Evolutionary conservation across 768 basidiomycete genomes (phyloP), one percentile per base, ranked within the genome.

Genomic region (Agrocybe pediades): DNA sequence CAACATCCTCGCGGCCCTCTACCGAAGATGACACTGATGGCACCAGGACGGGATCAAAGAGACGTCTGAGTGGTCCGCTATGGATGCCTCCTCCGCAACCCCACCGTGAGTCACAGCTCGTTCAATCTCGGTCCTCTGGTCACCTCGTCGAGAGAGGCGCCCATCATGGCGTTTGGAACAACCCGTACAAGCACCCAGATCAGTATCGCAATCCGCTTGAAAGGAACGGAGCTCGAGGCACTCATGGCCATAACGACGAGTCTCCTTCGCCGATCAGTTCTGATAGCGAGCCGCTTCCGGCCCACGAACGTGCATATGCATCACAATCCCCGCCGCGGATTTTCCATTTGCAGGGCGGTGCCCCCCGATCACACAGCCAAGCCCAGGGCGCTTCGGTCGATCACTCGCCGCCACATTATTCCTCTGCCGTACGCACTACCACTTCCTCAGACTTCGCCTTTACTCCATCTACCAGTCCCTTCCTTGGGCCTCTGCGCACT

Each of bases 401-500:
- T 49, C 65, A 66, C 41, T 71, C 70, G 3, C 71, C 70, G 17
- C 68, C 70, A 13, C 62, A 69, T 42, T 66, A 68, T 54, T 67
- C 68, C 33, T 67, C 70, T 15, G 60, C 67, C 36, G 57, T 67
- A 19, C 55, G 68, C 46, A 67, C 64, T 7, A 67, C 64, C 6
- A 66, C 59, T 9, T 53, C 67, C 46, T 57, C 65, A 47, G 74
- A 75, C 29, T 67, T 74, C 59, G 59, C 72, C 9, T 74, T 79
- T 61, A 90, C 90, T 0, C 90, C 90, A 1, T 86, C 85, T 17
- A 86, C 88, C 1, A 88, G 86, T 54, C 90, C 90, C 0, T 91
- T 92, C 78, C 80, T 92, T 19, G 90, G 86, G 0, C 88, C 88
- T 2, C 70, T 92, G 59, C 80, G 87, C 49, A 86, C 86, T 6